Conservation (phyloP, 2,329 filamentous ascomycete genomes). For the Phialocephala sp. region DNA sequence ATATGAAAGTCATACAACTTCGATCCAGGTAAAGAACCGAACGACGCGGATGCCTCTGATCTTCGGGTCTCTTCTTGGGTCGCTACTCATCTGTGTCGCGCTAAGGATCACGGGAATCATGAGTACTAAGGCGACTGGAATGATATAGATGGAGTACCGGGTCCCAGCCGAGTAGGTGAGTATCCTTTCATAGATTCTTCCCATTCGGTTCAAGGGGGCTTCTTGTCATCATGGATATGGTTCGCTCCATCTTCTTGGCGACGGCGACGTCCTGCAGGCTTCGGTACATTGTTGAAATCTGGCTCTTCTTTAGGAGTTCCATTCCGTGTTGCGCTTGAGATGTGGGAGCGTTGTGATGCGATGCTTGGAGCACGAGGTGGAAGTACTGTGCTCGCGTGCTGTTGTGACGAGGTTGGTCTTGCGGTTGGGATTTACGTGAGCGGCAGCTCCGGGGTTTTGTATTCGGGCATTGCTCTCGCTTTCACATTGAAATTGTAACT, state of each 20-base stretch:
- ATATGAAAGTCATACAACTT: conserved; percentile 67
- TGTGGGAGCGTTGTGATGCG: conserved; percentile 10
- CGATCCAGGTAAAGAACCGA: conserved; percentile 69
- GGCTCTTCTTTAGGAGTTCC: neutral
- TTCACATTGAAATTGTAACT: neutral
- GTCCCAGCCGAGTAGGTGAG: conserved; percentile 17
- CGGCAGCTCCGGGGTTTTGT: conserved; percentile 13
- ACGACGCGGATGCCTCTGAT: conserved; percentile 71
- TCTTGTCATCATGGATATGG: neutral
- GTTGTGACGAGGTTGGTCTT: conserved; percentile 11
- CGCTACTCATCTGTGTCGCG: conserved; percentile 73
- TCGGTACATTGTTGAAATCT: neutral
- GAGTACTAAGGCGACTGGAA: conserved; percentile 19
- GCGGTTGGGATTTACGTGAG: conserved; percentile 15
- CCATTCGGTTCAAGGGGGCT: conserved; percentile 17
- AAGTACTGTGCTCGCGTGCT: neutral
- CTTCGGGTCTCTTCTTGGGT: conserved; percentile 13
- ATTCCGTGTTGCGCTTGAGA: neutral
- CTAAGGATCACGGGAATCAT: conserved; percentile 19
- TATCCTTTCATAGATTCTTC: conserved; percentile 18
- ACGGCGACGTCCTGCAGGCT: conserved; percentile 16
- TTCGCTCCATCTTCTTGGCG: neutral
- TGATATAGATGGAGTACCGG: conserved; percentile 22
- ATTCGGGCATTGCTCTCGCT: neutral
- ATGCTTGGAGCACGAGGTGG: neutral